phyloP scores from a whole-genome alignment of 2,329 filamentous ascomycete genomes.

The Hortaea sp. region DNA sequence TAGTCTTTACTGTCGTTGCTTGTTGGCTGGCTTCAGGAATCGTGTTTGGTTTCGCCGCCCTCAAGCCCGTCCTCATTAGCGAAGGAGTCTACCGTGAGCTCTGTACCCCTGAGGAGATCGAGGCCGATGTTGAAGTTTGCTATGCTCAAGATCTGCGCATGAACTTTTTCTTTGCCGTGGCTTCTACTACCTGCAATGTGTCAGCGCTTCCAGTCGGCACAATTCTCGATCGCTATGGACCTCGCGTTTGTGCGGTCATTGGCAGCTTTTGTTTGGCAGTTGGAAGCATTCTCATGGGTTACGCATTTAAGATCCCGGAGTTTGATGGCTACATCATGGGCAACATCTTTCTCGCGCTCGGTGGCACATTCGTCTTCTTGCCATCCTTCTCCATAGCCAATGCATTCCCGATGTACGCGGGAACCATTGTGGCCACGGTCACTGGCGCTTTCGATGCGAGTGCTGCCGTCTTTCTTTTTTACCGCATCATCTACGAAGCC shows the following conservation, averaged over 20 bases:
- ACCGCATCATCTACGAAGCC: conserved; percentile 37
- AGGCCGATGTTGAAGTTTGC: conserved; percentile 42
- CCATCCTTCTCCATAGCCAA: conserved; percentile 42
- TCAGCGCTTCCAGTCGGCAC: conserved; percentile 77
- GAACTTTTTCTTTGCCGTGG: conserved; percentile 88
- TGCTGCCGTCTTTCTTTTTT: conserved; percentile 39
- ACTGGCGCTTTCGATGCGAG: conserved; percentile 43
- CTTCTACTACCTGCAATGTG: conserved; percentile 79
- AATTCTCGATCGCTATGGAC: conserved; percentile 73
- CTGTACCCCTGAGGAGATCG: conserved; percentile 47
- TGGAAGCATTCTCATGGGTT: conserved; percentile 65
- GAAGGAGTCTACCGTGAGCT: conserved; percentile 61
- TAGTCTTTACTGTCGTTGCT: conserved; percentile 57
- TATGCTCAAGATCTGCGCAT: conserved; percentile 52
- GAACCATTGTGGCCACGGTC: conserved; percentile 39
- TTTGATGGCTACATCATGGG: conserved; percentile 57
- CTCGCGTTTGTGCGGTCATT: conserved; percentile 58
- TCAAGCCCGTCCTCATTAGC: conserved; percentile 68
- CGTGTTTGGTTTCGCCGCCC: conserved; percentile 74
- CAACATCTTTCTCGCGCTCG: conserved; percentile 40
- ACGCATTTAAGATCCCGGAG: conserved; percentile 47
- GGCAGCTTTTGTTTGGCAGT: conserved; percentile 58
- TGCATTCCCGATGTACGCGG: conserved; percentile 40
- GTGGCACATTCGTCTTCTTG: conserved; percentile 43
- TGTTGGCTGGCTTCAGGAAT: conserved; percentile 70